Evolutionary conservation across 345 rosid genomes (phyloP).

Genomic region (Sisymbrium irio): DNA sequence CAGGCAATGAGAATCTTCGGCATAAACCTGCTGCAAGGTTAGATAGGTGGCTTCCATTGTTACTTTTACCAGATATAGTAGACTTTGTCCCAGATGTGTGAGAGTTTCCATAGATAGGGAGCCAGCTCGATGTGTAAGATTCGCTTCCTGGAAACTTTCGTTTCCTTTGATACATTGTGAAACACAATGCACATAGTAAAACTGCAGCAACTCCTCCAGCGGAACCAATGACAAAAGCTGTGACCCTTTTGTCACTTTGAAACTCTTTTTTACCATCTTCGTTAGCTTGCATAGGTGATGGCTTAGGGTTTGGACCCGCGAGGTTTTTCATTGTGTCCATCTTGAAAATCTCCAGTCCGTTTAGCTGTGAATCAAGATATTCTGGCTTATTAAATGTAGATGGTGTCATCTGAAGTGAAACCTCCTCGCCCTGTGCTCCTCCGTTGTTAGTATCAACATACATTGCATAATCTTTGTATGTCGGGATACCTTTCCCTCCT

Average conservation of each 20-base stretch:
- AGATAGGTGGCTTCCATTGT: slow-evolving; percentile 47
- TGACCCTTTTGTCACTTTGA: slow-evolving; percentile 23
- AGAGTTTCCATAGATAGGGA: slow-evolving; percentile 58
- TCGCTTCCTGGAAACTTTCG: slow-evolving; percentile 33
- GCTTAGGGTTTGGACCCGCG: slow-evolving; percentile 67
- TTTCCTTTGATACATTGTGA: slow-evolving; percentile 43
- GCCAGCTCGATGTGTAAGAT: slow-evolving; percentile 61
- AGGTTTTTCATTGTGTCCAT: slow-evolving; percentile 43
- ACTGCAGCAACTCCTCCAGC: slow-evolving; percentile 59
- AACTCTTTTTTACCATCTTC: slow-evolving; percentile 24
- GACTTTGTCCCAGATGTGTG: slow-evolving; percentile 54
- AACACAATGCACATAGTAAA: slow-evolving; percentile 49
- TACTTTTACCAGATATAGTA: slow-evolving; percentile 45
- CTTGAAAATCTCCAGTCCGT: slow-evolving; percentile 79
- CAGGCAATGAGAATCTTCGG: slow-evolving; percentile 57
- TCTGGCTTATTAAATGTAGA: slow-evolving; percentile 41
- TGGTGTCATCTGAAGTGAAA: slow-evolving; percentile 56
- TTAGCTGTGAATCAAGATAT: slow-evolving; percentile 50
- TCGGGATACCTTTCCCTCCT: slow-evolving; percentile 43
- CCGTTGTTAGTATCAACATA: slow-evolving; percentile 40
- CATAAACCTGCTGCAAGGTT: slow-evolving; percentile 67
- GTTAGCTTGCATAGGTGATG: slow-evolving; percentile 50
- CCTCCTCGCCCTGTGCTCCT: slow-evolving; percentile 36
- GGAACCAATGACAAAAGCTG: slow-evolving; percentile 43
- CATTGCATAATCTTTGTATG: slow-evolving; percentile 57